A percentile compares a stretch with the other conserved stretches of the same genome.
phyloP scores from a whole-genome alignment of 306 rosid species.

The Rosa persica region DNA sequence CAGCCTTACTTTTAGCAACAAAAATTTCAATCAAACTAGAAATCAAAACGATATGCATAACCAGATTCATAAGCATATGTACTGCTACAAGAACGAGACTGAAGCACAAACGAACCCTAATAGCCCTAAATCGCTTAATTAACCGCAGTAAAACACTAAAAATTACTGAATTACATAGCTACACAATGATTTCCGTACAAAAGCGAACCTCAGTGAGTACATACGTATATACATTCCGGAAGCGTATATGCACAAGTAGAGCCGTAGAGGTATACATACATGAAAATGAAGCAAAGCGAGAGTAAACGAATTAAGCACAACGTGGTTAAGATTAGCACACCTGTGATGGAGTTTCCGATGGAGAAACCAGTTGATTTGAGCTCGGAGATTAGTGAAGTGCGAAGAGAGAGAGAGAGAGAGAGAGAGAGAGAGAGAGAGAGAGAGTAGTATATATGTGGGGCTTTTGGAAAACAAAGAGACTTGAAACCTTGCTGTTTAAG shows the following conservation, averaged over 20 bases:
- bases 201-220: background rate
- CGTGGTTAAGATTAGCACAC: background rate
- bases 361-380: background rate
- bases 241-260: background rate
- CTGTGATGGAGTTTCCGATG: background rate
- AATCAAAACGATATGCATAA: background rate
- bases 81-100: background rate
- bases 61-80: background rate
- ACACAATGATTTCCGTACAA: background rate
- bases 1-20: background rate
- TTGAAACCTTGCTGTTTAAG: slow-evolving; percentile 1
- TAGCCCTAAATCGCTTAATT: background rate
- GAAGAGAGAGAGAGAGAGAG: background rate
- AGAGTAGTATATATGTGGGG: background rate
- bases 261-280: background rate
- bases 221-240: background rate
- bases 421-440: background rate
- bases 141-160: background rate
- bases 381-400: background rate
- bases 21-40: background rate
- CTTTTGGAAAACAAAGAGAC: background rate
- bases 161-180: background rate
- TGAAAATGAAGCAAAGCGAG: background rate
- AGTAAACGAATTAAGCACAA: too few relatives aligned
- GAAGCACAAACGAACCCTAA: background rate